These are phyloP conservation scores for Prosopis cineraria DNA, from an alignment of 306 rosid genomes.

Conservation along the genomic window DNA sequence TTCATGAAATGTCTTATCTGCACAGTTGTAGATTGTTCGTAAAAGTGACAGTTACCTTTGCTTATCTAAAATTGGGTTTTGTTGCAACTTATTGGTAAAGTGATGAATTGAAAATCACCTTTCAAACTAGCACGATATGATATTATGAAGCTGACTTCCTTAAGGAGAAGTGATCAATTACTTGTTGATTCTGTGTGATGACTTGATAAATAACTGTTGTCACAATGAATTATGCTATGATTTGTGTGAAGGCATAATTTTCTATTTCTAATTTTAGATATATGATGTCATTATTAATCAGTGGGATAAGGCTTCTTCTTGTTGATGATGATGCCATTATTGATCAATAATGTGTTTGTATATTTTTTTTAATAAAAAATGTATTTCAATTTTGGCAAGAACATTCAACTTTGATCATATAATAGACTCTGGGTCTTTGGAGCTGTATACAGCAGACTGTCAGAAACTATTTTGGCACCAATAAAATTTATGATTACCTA, in stretches of 20 bases:
- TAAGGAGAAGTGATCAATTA: neutral
- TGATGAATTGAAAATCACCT: conserved; percentile 5
- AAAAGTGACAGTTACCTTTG: neutral
- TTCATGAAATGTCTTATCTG: conserved; percentile 28
- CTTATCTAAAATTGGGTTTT: neutral
- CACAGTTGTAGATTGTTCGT: conserved; percentile 6
- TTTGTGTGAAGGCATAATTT: neutral
- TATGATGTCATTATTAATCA: neutral
- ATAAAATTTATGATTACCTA: too few species aligned
- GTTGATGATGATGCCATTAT: too few species aligned
- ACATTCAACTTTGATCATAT: too few species aligned
- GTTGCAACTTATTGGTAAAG: neutral
- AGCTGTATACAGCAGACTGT: neutral
- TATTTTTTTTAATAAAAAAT: too few species aligned
- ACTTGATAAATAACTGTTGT: neutral
- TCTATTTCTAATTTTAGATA: neutral
- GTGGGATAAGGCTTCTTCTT: too few species aligned
- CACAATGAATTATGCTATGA: neutral
- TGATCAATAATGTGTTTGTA: too few species aligned
- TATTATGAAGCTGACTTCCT: conserved; percentile 5
- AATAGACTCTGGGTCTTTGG: too few species aligned
- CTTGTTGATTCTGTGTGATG: neutral
- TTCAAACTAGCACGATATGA: neutral
- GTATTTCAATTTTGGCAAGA: too few species aligned
- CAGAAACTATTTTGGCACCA: neutral